Conservation (phyloP, 805 yeast genomes). For the Phaffomyces thermotolerans region DNA sequence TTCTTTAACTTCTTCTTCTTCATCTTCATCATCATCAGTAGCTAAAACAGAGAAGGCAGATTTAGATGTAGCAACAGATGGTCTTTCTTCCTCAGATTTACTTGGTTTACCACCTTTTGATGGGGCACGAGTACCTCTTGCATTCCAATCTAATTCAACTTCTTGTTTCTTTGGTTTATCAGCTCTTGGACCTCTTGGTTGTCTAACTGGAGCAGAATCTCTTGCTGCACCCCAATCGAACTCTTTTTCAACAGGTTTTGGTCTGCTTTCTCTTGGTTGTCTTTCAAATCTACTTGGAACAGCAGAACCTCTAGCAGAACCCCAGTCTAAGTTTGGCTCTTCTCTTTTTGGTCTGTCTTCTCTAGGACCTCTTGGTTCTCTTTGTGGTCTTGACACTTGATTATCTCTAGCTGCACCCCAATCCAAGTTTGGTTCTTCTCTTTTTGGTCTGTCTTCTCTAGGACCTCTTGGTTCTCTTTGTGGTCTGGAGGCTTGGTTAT, state of each 20-base stretch:
- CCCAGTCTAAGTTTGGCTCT: conserved; percentile 39
- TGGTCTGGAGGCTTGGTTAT: conserved; percentile 28
- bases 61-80: conserved; percentile 27
- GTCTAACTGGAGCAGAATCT: conserved; percentile 11
- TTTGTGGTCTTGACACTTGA: conserved; percentile 25
- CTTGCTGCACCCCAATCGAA: conserved; percentile 53
- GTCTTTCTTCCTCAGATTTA: conserved; percentile 4
- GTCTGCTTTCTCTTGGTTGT: conserved; percentile 24
- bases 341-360: conserved; percentile 19
- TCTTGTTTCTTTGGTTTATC: conserved; percentile 23
- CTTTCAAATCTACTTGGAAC: conserved; percentile 13
- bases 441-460: conserved; percentile 18
- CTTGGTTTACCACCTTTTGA: conserved; percentile 10
- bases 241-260: conserved; percentile 45
- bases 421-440: conserved; percentile 33
- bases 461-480: conserved; percentile 24
- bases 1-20: conserved; percentile 12
- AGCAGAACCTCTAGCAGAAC: conserved; percentile 38
- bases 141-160: conserved; percentile 39
- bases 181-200: conserved; percentile 30
- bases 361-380: conserved; percentile 19
- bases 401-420: conserved; percentile 47
- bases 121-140: conserved; percentile 34
- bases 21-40: conserved; percentile 43
- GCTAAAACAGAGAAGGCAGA: conserved; percentile 46